Base-by-base conservation (phyloP, 148 eudicot genomes). In the Silene latifolia region DNA sequence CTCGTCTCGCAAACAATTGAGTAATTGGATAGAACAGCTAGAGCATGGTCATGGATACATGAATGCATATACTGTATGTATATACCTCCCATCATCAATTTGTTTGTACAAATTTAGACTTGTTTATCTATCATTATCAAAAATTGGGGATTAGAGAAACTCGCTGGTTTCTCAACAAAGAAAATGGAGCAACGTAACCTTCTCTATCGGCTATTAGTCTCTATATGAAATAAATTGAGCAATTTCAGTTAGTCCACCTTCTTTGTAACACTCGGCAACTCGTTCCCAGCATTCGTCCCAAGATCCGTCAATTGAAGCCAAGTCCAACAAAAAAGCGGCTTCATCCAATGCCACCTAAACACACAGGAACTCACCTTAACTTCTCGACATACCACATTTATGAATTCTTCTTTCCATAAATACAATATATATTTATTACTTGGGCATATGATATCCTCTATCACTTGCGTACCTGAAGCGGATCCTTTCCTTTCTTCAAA, bases 251-350 rank as follows among this genome's bases (percentile, higher is more conserved):
- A 92, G 87, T 46, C 94, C 97, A 5, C 87, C 96, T 72, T 85
- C 88, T 65, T 84, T 80, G 85, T 95, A 95, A 79, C 99, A 95
- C 71, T 86, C 86, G n/a, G 97, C 96, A 73, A 92, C 83, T 46
- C 87, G 85, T 66, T 88, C 97, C 68, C 83, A 46, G 20, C 79
- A 82, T 39, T 86, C 90, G 77, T 90, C 97, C 99, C 97, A 95
- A 44, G 87, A 82, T 72, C 99, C 99, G 51, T 95, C 99, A 46
- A 89, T 77, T 12, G 99, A 88, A 53, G 99, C 96, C 83, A 95
- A 82, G 83, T 95, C 99, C 87, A 95, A 80, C 83, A 95, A 79
- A 80, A 95, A 95, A 9, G 97, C 99, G 66, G 99, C 94, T 86
- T 95, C 97, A 74, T 95, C 99, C 81, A 95, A 78, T 63, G 94